These are phyloP conservation scores for Ophiobolus disseminans DNA, from an alignment of 2,329 filamentous ascomycete species.

Conservation along the genomic window DNA sequence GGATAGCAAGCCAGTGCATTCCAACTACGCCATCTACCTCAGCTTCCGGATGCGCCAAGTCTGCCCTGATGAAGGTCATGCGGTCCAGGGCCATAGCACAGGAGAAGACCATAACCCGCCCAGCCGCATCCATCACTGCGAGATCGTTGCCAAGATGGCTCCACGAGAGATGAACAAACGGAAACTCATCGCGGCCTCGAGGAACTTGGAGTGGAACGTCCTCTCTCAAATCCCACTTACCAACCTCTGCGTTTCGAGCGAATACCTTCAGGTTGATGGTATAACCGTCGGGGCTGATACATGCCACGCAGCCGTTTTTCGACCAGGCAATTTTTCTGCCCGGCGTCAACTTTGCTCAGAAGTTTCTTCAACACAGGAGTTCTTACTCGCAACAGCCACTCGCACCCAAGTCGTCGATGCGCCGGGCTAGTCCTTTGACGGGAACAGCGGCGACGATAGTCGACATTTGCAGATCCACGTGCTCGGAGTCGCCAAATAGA, in stretches of 20 bases:
- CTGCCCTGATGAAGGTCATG: constrained; percentile 67
- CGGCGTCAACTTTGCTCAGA: constrained; percentile 6
- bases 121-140: constrained; percentile 80
- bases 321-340: constrained; percentile 85
- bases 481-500: constrained; percentile 60
- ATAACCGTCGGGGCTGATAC: constrained; percentile 74
- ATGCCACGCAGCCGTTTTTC: constrained; percentile 82
- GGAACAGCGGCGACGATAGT: constrained; percentile 62
- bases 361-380: not conserved
- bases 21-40: constrained; percentile 82
- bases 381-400: constrained; percentile 84
- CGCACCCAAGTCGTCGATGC: constrained; percentile 77
- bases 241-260: constrained; percentile 70
- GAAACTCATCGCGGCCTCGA: constrained; percentile 67
- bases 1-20: constrained; percentile 76
- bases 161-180: constrained; percentile 83
- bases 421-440: constrained; percentile 72
- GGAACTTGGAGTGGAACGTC: constrained; percentile 71
- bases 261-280: constrained; percentile 76
- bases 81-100: constrained; percentile 77
- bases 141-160: constrained; percentile 79
- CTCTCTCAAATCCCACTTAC: constrained; percentile 77
- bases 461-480: constrained; percentile 65
- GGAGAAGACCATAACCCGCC: constrained; percentile 76
- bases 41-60: constrained; percentile 72